These are phyloP conservation scores for Seiridium cupressi DNA, from an alignment of 2,329 filamentous ascomycete genomes.

Conservation along the genomic window DNA sequence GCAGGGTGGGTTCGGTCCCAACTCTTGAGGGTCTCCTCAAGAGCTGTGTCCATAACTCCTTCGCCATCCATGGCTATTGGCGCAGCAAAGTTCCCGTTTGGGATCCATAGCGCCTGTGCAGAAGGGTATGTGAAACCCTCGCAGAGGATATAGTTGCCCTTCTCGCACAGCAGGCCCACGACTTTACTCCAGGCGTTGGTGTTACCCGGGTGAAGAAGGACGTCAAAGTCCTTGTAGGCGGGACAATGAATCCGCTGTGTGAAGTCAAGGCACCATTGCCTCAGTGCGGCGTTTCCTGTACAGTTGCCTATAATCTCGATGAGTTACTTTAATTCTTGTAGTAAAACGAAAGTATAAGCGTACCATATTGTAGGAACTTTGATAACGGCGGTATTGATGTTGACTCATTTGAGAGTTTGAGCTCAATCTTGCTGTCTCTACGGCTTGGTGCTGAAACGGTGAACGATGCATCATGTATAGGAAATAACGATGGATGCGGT, in stretches of 20 bases:
- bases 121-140: constrained; percentile 30
- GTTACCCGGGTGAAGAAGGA: constrained; percentile 26
- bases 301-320: not conserved
- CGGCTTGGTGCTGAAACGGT: not conserved
- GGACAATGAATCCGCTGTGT: constrained; percentile 1
- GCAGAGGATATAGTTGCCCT: constrained; percentile 24
- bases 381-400: not conserved
- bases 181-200: constrained; percentile 30
- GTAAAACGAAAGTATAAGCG: not conserved
- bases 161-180: constrained; percentile 25
- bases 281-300: not conserved
- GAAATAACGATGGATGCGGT: constrained; percentile 5
- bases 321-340: constrained; percentile 2
- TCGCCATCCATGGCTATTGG: constrained; percentile 23
- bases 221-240: constrained; percentile 15
- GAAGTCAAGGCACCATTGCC: constrained; percentile 5
- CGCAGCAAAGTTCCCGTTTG: constrained; percentile 21
- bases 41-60: constrained; percentile 19
- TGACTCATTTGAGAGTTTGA: constrained; percentile 10
- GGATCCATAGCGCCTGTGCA: constrained; percentile 27
- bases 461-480: constrained; percentile 2
- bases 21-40: constrained; percentile 16
- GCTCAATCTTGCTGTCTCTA: constrained; percentile 6
- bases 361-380: not conserved
- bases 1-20: constrained; percentile 19